Conservation (phyloP, 352 stramenopile genomes). For the Pythium brassicae region DNA sequence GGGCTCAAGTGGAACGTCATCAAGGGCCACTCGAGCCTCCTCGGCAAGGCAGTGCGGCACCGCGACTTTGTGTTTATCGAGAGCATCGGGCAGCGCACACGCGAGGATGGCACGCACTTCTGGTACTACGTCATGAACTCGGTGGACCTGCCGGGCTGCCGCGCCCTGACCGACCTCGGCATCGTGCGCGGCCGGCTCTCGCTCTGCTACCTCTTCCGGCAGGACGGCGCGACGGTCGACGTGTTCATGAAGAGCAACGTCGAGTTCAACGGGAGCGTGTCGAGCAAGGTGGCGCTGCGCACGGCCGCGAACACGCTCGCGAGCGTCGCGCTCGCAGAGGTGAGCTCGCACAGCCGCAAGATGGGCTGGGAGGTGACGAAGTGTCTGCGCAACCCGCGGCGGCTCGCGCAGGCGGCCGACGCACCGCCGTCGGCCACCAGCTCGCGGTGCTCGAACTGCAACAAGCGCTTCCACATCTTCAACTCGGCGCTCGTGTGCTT, state of each 20-base stretch:
- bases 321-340: conserved; percentile 5
- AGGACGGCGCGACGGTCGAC: conserved; percentile 25
- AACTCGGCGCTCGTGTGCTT: conserved; percentile 2
- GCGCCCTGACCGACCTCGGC: conserved; percentile 19
- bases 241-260: conserved; percentile 43
- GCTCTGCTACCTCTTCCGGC: conserved; percentile 33
- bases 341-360: conserved; percentile 1
- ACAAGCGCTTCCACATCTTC: conserved; percentile 6
- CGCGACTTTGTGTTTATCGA: conserved; percentile 61
- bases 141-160: conserved; percentile 34
- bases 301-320: conserved; percentile 21
- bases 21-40: conserved; percentile 7
- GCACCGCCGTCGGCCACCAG: background rate
- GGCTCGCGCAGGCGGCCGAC: background rate
- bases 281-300: conserved; percentile 30
- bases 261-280: conserved; percentile 31
- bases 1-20: conserved; percentile 36
- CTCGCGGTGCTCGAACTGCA: conserved; percentile 3
- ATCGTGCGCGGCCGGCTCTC: conserved; percentile 33
- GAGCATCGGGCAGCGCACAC: conserved; percentile 29
- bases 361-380: conserved; percentile 7
- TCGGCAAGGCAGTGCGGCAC: conserved; percentile 24
- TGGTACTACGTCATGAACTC: conserved; percentile 66
- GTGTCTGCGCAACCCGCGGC: background rate
- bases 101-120: conserved; percentile 31